phyloP scores from a whole-genome alignment of 108 stramenopile genomes.

The Aurantiochytrium sp. region DNA sequence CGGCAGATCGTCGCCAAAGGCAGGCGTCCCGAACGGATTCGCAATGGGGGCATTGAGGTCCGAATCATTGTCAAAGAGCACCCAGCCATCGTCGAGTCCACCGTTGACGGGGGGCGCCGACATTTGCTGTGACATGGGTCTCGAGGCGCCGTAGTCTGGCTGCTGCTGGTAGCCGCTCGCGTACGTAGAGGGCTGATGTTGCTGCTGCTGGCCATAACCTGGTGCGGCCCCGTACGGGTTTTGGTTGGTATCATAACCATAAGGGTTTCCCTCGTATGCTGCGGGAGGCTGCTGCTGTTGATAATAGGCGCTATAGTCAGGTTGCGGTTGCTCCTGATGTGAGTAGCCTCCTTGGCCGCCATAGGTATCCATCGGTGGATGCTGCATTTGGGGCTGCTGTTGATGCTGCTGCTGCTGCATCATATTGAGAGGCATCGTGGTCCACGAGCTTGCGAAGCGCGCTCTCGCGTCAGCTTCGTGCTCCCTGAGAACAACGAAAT shows the following conservation, averaged over 20 bases:
- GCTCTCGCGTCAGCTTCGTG: background rate
- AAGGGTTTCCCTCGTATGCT: background rate
- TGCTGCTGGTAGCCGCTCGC: background rate
- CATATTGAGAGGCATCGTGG: background rate
- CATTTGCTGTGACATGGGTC: too few relatives aligned
- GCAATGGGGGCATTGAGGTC: background rate
- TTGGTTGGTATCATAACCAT: background rate
- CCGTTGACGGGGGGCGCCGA: too few relatives aligned
- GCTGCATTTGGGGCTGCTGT: background rate
- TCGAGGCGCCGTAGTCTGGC: background rate
- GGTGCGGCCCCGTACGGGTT: background rate
- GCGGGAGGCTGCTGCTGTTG: background rate
- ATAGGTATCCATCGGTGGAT: background rate
- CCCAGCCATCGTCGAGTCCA: constrained; percentile 2
- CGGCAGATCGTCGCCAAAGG: background rate
- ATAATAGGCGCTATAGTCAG: background rate
- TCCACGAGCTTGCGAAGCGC: background rate
- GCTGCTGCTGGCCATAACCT: background rate
- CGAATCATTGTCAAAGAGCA: background rate
- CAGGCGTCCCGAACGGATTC: background rate
- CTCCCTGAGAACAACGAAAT: background rate
- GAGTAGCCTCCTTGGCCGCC: background rate
- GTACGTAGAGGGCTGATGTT: background rate
- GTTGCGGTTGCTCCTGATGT: background rate
- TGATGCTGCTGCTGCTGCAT: background rate